Evolutionary conservation across 306 rosid species (phyloP), one percentile per base, ranked within the genome.

Genomic region (Prunus campanulata): DNA sequence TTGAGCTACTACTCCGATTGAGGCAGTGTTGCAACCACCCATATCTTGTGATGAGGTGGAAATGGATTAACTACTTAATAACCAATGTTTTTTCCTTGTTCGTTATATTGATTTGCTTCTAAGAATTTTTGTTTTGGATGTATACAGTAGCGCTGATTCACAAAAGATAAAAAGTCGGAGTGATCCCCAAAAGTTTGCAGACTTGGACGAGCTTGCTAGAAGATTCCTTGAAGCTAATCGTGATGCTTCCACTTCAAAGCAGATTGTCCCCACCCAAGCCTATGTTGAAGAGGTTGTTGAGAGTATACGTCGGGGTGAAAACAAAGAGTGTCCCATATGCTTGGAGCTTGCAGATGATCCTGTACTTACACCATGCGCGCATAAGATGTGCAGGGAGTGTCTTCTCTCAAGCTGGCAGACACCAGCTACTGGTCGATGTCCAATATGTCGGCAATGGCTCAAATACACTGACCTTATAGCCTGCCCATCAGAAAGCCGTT

Each of bases 1-100:
- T 93, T 27, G 98, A 91, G 84, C 85, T 93, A 63, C 88, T 91
- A 66, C 85, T 91, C 77, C 93, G 93, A 78, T 74, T 93, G 82
- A 90, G 98, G 78, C 96, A 91, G 79, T 91, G 97, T 78, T 93
- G 97, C 80, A 91, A 90, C 86, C 97, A 93, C 79, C 98, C 97
- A 0, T 90, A 83, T 79, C 87, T 93, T 75, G 92, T 91, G 66
- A 84, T 90, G 88, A 80, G 98, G 98, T 91, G 42, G 16, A 82
- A 42, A 30, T 35, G 13, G 74, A 70, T 63, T 14, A 85, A 35
- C 60, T 42, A n/a, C 22, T 11, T 76, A 3, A 70, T 19, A 66
- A n/a, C 68, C 13, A 15, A 29, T 22, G 14, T 60, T 27, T 66
- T 61, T 59, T 16, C 56, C 44, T 50, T 18, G 49, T 61, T 66